Conservation (phyloP, 371 early-diverging fungal genomes). For the Catenaria anguillulae region DNA sequence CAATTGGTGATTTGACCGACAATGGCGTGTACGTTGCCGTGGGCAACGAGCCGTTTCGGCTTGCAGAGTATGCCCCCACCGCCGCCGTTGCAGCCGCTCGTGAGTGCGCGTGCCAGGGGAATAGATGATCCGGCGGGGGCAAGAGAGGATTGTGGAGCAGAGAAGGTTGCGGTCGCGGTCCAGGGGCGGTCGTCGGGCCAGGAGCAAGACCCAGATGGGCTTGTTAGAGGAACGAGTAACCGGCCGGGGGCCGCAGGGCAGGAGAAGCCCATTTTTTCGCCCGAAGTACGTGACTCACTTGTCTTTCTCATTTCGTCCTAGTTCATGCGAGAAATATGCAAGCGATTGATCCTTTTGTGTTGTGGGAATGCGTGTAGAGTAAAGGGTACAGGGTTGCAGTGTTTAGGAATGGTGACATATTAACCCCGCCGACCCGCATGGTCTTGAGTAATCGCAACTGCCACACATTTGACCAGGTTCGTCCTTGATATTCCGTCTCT, state of each 20-base stretch:
- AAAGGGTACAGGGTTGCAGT: constrained; percentile 6
- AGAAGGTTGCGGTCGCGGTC: too few species aligned
- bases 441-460: not conserved
- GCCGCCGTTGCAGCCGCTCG: too few species aligned
- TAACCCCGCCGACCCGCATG: not conserved
- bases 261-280: constrained; percentile 1
- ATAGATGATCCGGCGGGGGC: too few species aligned
- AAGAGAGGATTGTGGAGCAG: too few species aligned
- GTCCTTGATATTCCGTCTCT: too few species aligned
- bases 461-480: constrained; percentile 1
- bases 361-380: not conserved
- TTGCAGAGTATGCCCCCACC: not conserved
- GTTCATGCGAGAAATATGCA: too few species aligned
- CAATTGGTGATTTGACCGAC: not conserved
- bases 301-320: too few species aligned
- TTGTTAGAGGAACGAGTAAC: too few species aligned
- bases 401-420: constrained; percentile 2
- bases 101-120: too few species aligned
- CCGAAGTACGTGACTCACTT: not conserved
- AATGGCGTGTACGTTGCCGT: not conserved
- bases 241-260: not conserved
- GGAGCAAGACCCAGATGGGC: not conserved
- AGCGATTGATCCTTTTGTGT: not conserved
- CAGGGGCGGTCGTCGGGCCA: too few species aligned
- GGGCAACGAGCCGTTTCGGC: not conserved